Evolutionary conservation across 257 asterid genomes (phyloP), one percentile per base, ranked within the genome.

Genomic region (Solanum lignicaule): DNA sequence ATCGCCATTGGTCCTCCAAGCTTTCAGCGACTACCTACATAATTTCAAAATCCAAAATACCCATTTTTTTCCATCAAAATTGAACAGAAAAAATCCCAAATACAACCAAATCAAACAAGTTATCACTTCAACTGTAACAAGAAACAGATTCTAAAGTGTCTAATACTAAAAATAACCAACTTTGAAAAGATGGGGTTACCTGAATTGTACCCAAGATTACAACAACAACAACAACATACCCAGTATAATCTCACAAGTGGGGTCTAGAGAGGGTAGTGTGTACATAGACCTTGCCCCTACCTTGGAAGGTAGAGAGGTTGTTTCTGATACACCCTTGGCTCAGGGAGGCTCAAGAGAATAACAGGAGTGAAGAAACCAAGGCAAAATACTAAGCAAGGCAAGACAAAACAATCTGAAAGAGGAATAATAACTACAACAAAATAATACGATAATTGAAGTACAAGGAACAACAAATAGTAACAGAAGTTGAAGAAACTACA

Each of bases 1-100:
- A 92, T 78, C 29, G 89, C 95, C 97, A 94, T 94, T 36, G 89
- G 35, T 83, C 76, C 72, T 86, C 46, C 39, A 46, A 87, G 25
- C 55, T 46, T 14, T 52, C 84, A 25, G 38, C 60, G 41, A 27
- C 86, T 32, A 78, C 87, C 94, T 89, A 86, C 27, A 86, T n/a
- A 90, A 73, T 66, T 25, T 31, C 27, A 43, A 85, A 21, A 60
- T 62, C 14, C 39, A 66, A 39, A 62, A 66, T 25, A 27, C 8
- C 39, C 85, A 46, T 29, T 46, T 25, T 46, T 46, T 46, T 35
- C 0, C 68, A 81, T 16, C 29, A 81, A 81, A 27, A 81, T 46
- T 81, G 2, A 81, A 81, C 41, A 81, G 6, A 81, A 9, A 43
- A 46, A 16, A 9, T 16, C 6, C 27, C 39, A 39, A 7, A 41